These are phyloP conservation scores for Pichia thaimueangensis DNA, from an alignment of 805 yeast species.

Conservation along the genomic window DNA sequence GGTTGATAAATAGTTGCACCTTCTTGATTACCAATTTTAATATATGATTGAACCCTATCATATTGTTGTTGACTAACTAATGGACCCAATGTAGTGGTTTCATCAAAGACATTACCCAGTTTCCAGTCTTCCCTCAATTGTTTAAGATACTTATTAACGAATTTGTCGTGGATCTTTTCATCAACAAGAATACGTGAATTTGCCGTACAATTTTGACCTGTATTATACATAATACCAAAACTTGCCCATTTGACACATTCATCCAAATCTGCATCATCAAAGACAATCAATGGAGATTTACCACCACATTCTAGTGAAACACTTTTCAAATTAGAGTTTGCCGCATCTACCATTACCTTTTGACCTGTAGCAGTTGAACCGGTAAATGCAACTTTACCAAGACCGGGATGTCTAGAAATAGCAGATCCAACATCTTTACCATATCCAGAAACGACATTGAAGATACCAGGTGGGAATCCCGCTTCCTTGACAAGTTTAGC, in stretches of 20 bases:
- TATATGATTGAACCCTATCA: slow-evolving; percentile 43
- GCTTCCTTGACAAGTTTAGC: slow-evolving; percentile 54
- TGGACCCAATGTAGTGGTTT: slow-evolving; percentile 50
- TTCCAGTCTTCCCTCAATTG: slow-evolving; percentile 44
- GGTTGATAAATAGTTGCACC: slow-evolving; percentile 44
- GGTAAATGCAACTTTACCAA: slow-evolving; percentile 57
- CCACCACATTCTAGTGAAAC: slow-evolving; percentile 72
- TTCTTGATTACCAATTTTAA: slow-evolving; percentile 39
- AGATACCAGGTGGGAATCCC: slow-evolving; percentile 73
- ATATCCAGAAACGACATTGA: slow-evolving; percentile 63
- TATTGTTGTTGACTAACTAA: slow-evolving; percentile 51
- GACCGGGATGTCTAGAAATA: slow-evolving; percentile 51
- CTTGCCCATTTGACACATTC: slow-evolving; percentile 67
- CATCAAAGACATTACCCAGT: slow-evolving; percentile 50
- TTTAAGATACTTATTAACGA: slow-evolving; percentile 37
- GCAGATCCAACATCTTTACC: slow-evolving; percentile 68
- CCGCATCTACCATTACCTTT: slow-evolving; percentile 59
- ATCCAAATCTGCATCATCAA: slow-evolving; percentile 57
- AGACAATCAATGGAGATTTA: slow-evolving; percentile 57
- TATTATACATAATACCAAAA: slow-evolving; percentile 55
- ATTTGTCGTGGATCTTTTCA: slow-evolving; percentile 49
- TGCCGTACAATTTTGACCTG: slow-evolving; percentile 66
- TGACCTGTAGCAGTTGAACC: slow-evolving; percentile 66
- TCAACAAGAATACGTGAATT: slow-evolving; percentile 58
- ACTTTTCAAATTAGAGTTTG: slow-evolving; percentile 54